Percentiles rank a stretch among this genome's conserved stretches.
Conservation (phyloP, 352 stramenopile species). For the Thalassiosira delicatula region DNA sequence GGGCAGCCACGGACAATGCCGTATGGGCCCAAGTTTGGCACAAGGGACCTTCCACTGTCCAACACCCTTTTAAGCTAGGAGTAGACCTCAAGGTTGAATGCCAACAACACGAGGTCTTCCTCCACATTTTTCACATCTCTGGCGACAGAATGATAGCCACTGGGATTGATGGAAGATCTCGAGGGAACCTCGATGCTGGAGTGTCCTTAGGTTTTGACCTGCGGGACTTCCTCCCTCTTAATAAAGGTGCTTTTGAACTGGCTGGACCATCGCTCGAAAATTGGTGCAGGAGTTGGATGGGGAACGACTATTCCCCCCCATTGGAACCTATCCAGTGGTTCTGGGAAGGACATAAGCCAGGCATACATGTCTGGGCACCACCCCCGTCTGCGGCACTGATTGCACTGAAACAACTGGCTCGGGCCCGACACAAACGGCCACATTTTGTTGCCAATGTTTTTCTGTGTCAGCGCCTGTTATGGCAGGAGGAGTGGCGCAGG, state of each 20-base stretch:
- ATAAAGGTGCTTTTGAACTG: constrained; percentile 16
- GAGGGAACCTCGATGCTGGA: constrained; percentile 17
- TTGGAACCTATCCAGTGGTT: constrained; percentile 34
- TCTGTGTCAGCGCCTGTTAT: constrained; percentile 37
- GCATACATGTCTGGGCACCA: constrained; percentile 41
- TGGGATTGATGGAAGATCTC: constrained; percentile 18
- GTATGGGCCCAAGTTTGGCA: constrained; percentile 20
- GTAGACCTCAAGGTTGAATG: not conserved
- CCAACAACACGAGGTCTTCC: constrained; percentile 7
- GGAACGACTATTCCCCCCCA: no score
- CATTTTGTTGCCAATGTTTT: constrained; percentile 28
- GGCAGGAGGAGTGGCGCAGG: constrained; percentile 37
- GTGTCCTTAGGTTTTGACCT: constrained; percentile 16
- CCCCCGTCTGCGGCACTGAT: constrained; percentile 26
- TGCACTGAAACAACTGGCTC: constrained; percentile 36
- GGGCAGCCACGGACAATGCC: constrained; percentile 7
- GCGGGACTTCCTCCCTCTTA: constrained; percentile 16
- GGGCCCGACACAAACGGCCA: constrained; percentile 27
- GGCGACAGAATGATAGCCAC: constrained; percentile 20
- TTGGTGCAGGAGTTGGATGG: constrained; percentile 42
- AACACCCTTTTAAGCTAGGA: constrained; percentile 6
- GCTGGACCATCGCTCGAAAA: not conserved
- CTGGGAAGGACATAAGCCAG: constrained; percentile 14
- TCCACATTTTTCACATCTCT: constrained; percentile 4
- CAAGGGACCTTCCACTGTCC: constrained; percentile 22